These are phyloP conservation scores for Trichoderma oligosporum DNA, from an alignment of 2,329 filamentous ascomycete species.

Conservation along the genomic window DNA sequence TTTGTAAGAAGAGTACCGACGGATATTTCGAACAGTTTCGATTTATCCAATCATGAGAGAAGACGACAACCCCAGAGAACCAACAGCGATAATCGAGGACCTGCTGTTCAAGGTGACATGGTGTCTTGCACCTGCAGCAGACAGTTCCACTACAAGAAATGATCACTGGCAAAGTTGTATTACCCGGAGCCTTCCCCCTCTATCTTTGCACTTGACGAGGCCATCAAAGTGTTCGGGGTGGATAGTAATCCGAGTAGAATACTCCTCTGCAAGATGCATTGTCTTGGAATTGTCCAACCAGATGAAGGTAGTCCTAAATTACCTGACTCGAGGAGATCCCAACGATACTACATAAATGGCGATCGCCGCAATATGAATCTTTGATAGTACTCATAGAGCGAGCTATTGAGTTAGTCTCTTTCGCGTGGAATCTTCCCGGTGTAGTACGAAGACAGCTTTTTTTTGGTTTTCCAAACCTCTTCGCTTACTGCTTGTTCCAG, in stretches of 20 bases:
- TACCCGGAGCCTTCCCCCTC: constrained; percentile 9
- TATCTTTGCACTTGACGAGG: background rate
- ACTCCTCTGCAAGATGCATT: constrained; percentile 1
- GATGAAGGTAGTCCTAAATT: background rate
- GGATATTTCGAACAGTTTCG: constrained; percentile 5
- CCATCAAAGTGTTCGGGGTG: constrained; percentile 1
- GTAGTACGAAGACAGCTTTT: background rate
- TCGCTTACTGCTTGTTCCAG: background rate
- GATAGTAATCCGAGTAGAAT: background rate
- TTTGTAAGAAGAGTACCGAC: background rate
- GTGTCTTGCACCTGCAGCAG: constrained; percentile 16
- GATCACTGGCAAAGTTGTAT: constrained; percentile 12
- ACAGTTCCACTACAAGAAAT: constrained; percentile 8
- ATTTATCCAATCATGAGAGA: background rate
- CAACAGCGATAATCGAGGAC: background rate
- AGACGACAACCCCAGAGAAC: background rate
- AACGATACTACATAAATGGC: constrained; percentile 6
- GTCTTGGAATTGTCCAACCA: background rate
- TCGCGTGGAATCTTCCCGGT: background rate
- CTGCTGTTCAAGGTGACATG: constrained; percentile 13
- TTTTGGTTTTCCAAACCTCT: background rate
- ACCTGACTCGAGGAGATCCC: background rate
- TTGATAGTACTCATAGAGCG: background rate
- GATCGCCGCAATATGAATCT: constrained; percentile 4
- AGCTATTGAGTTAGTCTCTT: background rate